Conservation (phyloP, 352 stramenopile species). For the Elongisporangium anandrum region DNA sequence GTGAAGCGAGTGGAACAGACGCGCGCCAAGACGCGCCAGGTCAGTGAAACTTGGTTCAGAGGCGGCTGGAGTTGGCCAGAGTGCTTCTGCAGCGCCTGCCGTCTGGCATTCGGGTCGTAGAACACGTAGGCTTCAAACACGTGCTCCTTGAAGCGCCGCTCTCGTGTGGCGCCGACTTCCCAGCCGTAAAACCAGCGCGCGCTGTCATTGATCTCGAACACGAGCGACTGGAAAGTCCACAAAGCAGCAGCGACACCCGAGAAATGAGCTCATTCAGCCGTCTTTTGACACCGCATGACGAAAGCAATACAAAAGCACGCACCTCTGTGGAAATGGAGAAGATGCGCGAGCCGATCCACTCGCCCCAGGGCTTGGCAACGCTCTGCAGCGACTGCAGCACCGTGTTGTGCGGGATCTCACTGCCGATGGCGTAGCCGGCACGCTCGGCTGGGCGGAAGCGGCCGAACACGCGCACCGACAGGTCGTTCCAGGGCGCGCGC, state of each 20-base stretch:
- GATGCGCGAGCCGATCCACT: constrained; percentile 40
- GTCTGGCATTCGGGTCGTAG: constrained; percentile 2
- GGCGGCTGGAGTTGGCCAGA: too few species aligned
- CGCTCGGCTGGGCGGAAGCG: constrained; percentile 21
- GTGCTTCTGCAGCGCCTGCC: neutral
- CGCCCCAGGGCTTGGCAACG: constrained; percentile 55
- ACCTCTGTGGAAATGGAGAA: constrained; percentile 8
- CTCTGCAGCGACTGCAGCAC: constrained; percentile 44
- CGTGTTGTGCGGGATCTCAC: constrained; percentile 17
- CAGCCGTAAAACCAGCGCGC: constrained; percentile 72
- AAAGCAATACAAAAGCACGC: constrained; percentile 6
- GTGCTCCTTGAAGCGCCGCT: constrained; percentile 58
- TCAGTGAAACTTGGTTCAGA: neutral
- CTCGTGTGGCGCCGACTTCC: constrained; percentile 59
- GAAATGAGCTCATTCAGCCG: constrained; percentile 1
- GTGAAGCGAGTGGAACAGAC: constrained; percentile 1
- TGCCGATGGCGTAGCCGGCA: constrained; percentile 9
- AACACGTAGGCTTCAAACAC: constrained; percentile 56
- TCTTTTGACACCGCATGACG: neutral
- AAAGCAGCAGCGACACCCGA: neutral
- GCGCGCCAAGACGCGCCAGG: neutral
- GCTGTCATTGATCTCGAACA: constrained; percentile 56
- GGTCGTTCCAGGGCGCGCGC: constrained; percentile 5
- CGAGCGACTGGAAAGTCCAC: constrained; percentile 3
- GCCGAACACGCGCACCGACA: constrained; percentile 24